A percentile compares a stretch with the other conserved stretches of the same genome.
Conservation (phyloP, 73 alveolate species). For the Durusdinium trenchii region DNA sequence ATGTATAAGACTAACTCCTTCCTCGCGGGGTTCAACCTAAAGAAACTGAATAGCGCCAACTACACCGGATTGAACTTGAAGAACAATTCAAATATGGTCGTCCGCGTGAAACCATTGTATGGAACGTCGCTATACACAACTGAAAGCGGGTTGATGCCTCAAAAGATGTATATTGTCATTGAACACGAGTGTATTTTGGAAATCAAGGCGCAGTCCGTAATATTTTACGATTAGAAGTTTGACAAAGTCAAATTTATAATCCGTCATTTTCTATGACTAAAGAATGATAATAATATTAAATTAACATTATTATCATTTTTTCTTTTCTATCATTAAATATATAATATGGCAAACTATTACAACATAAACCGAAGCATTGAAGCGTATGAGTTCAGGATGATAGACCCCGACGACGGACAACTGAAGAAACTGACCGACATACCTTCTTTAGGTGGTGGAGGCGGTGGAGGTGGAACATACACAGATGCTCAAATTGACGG, state of each 20-base stretch:
- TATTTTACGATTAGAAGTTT: conserved; percentile 11
- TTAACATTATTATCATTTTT: neutral
- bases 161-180: conserved; percentile 37
- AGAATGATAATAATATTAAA: neutral
- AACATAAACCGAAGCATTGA: conserved; percentile 16
- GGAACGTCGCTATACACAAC: conserved; percentile 39
- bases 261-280: neutral
- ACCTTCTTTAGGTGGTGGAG: neutral
- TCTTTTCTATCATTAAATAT: neutral
- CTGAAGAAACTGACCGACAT: neutral
- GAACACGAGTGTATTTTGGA: conserved; percentile 57
- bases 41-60: conserved; percentile 10
- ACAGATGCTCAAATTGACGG: neutral
- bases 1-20: conserved; percentile 45
- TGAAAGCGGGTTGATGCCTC: conserved; percentile 27
- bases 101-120: neutral
- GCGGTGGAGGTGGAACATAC: neutral
- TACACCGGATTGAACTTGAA: conserved; percentile 36
- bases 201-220: conserved; percentile 9
- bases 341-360: conserved; percentile 15
- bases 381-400: neutral
- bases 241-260: neutral
- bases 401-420: conserved; percentile 52
- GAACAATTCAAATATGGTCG: conserved; percentile 55
- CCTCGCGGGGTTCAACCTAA: conserved; percentile 26